Evolutionary conservation across 331 rosid genomes (phyloP), one percentile per base, ranked within the genome.

Genomic region (Acacia concinna): DNA sequence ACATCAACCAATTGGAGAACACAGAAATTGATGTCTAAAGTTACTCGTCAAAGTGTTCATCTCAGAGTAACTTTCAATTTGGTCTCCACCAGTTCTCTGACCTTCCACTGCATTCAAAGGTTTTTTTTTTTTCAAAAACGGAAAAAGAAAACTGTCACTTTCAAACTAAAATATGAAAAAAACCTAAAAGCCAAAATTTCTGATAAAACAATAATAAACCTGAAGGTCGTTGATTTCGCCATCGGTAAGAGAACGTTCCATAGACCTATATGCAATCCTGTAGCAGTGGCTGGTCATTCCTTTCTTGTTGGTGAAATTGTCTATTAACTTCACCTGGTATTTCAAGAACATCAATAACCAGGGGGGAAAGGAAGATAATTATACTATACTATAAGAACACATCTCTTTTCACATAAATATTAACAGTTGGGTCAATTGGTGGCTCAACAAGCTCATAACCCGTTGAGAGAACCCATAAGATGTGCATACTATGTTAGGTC

Each of bases 211-310:
- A 37, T 31, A 73, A 31, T 86, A 93, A 93, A 56, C 99, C 97
- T 93, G 98, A 78, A 95, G 82, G 44, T 90, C 84, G 28, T 96
- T 96, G 71, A 96, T 93, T 87, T 96, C 99, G 13, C 90, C 98
- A 38, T 96, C 99, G 0, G 97, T 96, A 44, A 93, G 97, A 30
- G 99, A 96, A 28, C 93, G 97, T 82, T 96, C 99, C 97, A 93
- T 96, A 34, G 97, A 96, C 64, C 95, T 89, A 71, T 93, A 93
- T 28, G 97, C 87, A 43, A 96, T 96, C 85, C 97, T 90, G 83
- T 96, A 96, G 84, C 99, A 96, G 73, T 93, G 98, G 81, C 99
- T 91, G 64, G 97, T 96, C 91, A 89, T 86, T 84, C 97, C 99
- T 84, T 93, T 89, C 89, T 91, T 89, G 91, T 93, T 96, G 78